These are phyloP conservation scores for Dendrobium nobile DNA, from an alignment of 106 monocot species.

Conservation along the genomic window DNA sequence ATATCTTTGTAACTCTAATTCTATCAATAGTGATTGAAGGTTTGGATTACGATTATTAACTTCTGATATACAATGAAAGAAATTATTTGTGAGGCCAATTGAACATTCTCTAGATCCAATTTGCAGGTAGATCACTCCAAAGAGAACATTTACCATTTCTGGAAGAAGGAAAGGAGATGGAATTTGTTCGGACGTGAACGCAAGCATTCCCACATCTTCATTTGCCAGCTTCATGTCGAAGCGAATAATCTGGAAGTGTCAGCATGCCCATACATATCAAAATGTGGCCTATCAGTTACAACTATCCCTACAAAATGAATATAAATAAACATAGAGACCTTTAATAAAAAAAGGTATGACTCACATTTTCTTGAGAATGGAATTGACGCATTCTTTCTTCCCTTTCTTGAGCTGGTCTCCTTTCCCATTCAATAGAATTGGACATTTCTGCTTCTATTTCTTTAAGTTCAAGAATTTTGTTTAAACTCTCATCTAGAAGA, in stretches of 20 bases:
- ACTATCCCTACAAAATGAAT: background rate
- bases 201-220: slow-evolving; percentile 95
- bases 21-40: background rate
- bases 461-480: slow-evolving; percentile 96
- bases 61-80: background rate
- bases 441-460: slow-evolving; percentile 95
- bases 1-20: background rate
- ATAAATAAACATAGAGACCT: background rate
- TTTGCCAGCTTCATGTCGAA: slow-evolving; percentile 98
- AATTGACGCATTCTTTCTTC: slow-evolving; percentile 81
- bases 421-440: slow-evolving; percentile 82
- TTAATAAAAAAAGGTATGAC: slow-evolving; percentile 11
- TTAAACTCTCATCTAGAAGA: slow-evolving; percentile 99
- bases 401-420: slow-evolving; percentile 80
- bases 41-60: background rate
- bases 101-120: background rate
- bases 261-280: slow-evolving; percentile 14
- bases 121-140: background rate
- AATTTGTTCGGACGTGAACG: slow-evolving; percentile 95
- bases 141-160: slow-evolving; percentile 69
- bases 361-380: slow-evolving; percentile 84
- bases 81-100: background rate
- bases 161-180: slow-evolving; percentile 90
- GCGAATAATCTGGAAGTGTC: slow-evolving; percentile 56
- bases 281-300: background rate